These are phyloP conservation scores for Monosporozyma servazzii DNA, from an alignment of 805 yeast genomes.

Conservation along the genomic window DNA sequence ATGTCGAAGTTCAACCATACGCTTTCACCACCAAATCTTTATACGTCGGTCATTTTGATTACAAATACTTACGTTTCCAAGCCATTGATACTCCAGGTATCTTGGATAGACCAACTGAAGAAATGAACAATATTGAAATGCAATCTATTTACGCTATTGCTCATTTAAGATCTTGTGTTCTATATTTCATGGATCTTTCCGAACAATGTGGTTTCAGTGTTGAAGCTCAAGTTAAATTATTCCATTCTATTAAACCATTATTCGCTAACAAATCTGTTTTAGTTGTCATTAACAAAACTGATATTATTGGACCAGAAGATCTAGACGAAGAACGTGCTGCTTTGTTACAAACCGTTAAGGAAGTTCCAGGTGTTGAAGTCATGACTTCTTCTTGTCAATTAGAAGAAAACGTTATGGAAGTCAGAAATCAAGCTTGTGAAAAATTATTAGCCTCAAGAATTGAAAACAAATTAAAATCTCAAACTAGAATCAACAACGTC, in stretches of 20 bases:
- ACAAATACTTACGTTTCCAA: conserved; percentile 94
- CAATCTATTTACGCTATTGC: conserved; percentile 98
- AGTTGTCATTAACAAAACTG: conserved; percentile 93
- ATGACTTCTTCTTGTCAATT: conserved; percentile 89
- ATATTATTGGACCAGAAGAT: conserved; percentile 79
- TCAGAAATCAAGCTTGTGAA: conserved; percentile 95
- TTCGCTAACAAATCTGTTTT: conserved; percentile 94
- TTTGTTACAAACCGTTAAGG: conserved; percentile 54
- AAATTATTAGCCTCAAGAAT: conserved; percentile 89
- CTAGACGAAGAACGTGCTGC: conserved; percentile 67
- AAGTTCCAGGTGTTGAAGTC: conserved; percentile 76
- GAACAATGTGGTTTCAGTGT: conserved; percentile 98
- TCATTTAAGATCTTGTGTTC: conserved; percentile 89
- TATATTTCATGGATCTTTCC: conserved; percentile 96
- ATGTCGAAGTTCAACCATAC: conserved; percentile 98
- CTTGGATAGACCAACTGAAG: conserved; percentile 96
- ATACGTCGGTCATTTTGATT: conserved; percentile 97
- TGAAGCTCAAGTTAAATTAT: conserved; percentile 93
- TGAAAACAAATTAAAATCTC: conserved; percentile 91
- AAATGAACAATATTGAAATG: conserved; percentile 99
- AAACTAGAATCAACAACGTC: conserved; percentile 79
- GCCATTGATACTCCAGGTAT: conserved; percentile 99
- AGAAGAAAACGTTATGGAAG: conserved; percentile 91
- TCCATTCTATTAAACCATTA: conserved; percentile 93
- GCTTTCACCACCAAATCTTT: conserved; percentile 97